phyloP scores from a whole-genome alignment of 108 stramenopile genomes.

The Nitzschia sp. region DNA sequence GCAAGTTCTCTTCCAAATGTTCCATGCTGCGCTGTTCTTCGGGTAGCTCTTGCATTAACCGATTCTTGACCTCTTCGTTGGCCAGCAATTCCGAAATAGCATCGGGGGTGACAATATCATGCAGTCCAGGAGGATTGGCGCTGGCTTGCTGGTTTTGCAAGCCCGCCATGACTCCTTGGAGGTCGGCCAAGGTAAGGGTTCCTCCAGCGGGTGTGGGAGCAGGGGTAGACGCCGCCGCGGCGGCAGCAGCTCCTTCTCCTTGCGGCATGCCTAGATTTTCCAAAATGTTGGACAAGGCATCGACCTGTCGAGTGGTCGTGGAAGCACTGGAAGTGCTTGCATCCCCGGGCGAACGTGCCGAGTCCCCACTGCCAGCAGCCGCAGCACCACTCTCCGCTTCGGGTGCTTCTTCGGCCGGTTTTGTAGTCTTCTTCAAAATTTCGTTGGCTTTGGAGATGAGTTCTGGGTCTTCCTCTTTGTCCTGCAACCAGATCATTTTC shows the following conservation, averaged over 20 bases:
- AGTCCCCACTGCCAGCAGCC: conserved; percentile 38
- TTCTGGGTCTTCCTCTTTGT: conserved; percentile 56
- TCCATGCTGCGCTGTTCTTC: conserved; percentile 64
- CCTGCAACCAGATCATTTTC: conserved; percentile 82
- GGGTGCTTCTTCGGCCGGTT: conserved; percentile 28
- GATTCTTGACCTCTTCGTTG: conserved; percentile 46
- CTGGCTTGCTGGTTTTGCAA: conserved; percentile 29
- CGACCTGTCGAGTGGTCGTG: conserved; percentile 62
- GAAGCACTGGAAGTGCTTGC: conserved; percentile 41
- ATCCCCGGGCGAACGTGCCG: conserved; percentile 34
- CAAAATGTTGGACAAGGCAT: conserved; percentile 79
- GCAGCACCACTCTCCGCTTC: conserved; percentile 24
- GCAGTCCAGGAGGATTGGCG: conserved; percentile 48
- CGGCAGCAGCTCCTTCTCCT: conserved; percentile 29
- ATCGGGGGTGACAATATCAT: conserved; percentile 65
- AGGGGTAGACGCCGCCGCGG: conserved; percentile 15
- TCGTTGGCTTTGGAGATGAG: conserved; percentile 63
- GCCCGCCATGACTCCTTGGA: conserved; percentile 82
- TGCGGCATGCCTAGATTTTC: conserved; percentile 85
- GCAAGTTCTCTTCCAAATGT: conserved; percentile 64
- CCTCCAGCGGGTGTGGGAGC: conserved; percentile 23
- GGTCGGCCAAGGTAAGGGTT: conserved; percentile 68
- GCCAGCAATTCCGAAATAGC: conserved; percentile 43
- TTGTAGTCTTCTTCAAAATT: conserved; percentile 44
- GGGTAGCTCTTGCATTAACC: conserved; percentile 68